A percentile compares a stretch with the other conserved stretches of the same genome.
These are phyloP conservation scores for Ascochyta rabiei DNA, from an alignment of 2,329 filamentous ascomycete species.

Conservation along the genomic window DNA sequence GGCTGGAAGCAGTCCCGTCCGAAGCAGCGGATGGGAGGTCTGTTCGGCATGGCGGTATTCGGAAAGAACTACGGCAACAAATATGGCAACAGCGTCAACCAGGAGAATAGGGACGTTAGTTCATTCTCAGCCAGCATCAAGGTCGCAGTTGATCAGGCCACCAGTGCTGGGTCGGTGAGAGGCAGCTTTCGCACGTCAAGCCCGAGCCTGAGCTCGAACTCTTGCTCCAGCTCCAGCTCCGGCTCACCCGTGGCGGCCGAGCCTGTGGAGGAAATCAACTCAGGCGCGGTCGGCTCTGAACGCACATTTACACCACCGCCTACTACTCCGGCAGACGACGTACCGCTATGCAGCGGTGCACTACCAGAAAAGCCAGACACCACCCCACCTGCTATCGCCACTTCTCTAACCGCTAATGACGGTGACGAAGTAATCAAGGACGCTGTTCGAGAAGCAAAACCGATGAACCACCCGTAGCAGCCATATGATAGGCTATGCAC, in stretches of 20 bases:
- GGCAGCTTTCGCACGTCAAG: not conserved
- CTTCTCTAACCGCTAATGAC: not conserved
- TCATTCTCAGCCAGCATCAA: not conserved
- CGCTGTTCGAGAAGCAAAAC: not conserved
- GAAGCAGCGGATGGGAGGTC: conserved; percentile 31
- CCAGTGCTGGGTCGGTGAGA: not conserved
- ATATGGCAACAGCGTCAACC: not conserved
- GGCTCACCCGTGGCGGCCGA: not conserved
- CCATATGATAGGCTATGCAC: too few species aligned
- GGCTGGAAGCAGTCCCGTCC: conserved; percentile 32
- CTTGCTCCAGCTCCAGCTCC: not conserved
- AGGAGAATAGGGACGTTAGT: not conserved
- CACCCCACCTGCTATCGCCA: not conserved
- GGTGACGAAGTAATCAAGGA: not conserved
- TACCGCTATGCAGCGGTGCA: conserved; percentile 9
- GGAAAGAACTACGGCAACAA: conserved; percentile 13
- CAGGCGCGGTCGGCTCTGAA: not conserved
- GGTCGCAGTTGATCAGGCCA: not conserved
- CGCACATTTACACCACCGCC: not conserved
- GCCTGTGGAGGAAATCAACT: not conserved
- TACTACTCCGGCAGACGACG: not conserved
- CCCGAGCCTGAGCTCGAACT: not conserved
- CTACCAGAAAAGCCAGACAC: not conserved
- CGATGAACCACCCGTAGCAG: not conserved
- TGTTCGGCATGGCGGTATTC: conserved; percentile 33